phyloP scores from a whole-genome alignment of 2,329 filamentous ascomycete genomes.

The Beauveria medogensis region DNA sequence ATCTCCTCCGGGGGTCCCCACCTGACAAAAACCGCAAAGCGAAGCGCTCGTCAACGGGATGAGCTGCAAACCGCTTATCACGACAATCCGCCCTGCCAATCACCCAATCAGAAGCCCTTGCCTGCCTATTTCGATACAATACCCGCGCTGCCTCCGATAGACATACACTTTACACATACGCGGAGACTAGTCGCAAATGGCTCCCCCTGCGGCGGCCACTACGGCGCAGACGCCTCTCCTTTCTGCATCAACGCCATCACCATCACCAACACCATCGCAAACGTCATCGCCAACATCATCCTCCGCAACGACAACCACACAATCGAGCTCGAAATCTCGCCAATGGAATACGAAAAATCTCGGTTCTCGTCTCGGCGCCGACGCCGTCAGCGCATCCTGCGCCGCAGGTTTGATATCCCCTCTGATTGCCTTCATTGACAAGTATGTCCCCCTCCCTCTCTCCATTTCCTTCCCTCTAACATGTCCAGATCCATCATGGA shows the following conservation, averaged over 20 bases:
- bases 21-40: not conserved
- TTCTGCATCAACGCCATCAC: not conserved
- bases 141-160: too few species aligned
- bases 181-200: not conserved
- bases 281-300: not conserved
- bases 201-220: not conserved
- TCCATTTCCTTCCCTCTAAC: slow-evolving; percentile 7
- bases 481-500: slow-evolving; percentile 63
- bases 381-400: slow-evolving; percentile 59
- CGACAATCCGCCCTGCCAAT: not conserved
- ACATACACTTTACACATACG: not conserved
- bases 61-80: not conserved
- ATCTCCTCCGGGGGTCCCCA: not conserved
- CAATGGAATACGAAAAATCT: slow-evolving; percentile 72
- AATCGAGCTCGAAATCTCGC: not conserved
- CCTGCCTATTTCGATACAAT: not conserved
- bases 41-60: not conserved
- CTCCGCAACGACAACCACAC: not conserved
- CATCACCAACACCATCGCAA: not conserved
- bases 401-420: slow-evolving; percentile 75
- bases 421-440: slow-evolving; percentile 79
- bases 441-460: slow-evolving; percentile 39
- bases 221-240: not conserved
- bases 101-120: too few species aligned
- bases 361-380: slow-evolving; percentile 56